Evolutionary conservation across 305 asterid genomes (phyloP), one percentile per base, ranked within the genome.

Genomic region (Fraxinus platypoda): DNA sequence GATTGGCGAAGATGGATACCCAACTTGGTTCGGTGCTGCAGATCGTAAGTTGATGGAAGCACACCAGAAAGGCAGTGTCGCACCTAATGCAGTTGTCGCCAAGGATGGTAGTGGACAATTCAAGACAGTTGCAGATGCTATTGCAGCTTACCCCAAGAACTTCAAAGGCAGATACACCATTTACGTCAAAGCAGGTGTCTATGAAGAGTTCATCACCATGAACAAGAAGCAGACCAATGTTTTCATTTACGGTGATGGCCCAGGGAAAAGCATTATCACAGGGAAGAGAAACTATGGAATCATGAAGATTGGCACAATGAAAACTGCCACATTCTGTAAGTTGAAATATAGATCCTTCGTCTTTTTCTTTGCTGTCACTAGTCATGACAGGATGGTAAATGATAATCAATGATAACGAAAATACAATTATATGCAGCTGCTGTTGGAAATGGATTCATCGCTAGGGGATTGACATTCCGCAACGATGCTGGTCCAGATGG

Each of bases 41-140:
- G 95, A 93, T 19, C 86, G 97, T 23, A 89, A 73, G 91, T 89
- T 94, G 1, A 54, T 93, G 77, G 89, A 25, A 5, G 75, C 76
- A 15, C 8, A 49, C 0, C 6, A 41, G 12, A 82, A 41, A 0
- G 85, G 81, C 0, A 4, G n/a, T 0, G 25, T 66, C 2, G 46
- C 12, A 30, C 95, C 97, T 0, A 34, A 93, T 25, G 94, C 81
- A 0, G 89, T 91, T 33, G 97, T 94, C 9, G 91, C 98, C 34
- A 82, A 88, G 86, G 94, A 92, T 34, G 97, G 95, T 0, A 93
- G 94, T 68, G 94, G 97, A 1, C 80, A 28, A 34, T 93, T 79
- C 80, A 92, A 75, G 81, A 91, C 87, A 25, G 86, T 93, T 8
- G 11, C 5, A 0, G 87, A 79, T 0, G 97, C 95, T 13, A 3